Percentiles rank a stretch among this genome's conserved stretches.
Evolutionary conservation across 306 rosid genomes (phyloP).

Genomic region (Gastrolobium bilobum): DNA sequence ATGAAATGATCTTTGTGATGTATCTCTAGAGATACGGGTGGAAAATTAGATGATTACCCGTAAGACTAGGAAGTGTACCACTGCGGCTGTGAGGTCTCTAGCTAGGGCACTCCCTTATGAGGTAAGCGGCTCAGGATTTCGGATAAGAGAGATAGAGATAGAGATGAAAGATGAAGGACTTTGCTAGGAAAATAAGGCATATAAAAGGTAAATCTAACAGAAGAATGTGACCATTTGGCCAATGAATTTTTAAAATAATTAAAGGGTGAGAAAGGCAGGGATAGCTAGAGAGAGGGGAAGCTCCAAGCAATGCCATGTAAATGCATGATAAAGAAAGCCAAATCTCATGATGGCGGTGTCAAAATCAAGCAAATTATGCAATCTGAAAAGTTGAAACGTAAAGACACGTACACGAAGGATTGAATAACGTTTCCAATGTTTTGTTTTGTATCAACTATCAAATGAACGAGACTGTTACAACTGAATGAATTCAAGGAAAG

Average conservation of each 20-base stretch:
- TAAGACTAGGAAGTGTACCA: slow-evolving; percentile 81
- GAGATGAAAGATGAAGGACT: neutral
- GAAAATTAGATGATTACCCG: slow-evolving; percentile 96
- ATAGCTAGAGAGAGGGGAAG: slow-evolving; percentile 21
- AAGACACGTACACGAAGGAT: slow-evolving; percentile 55
- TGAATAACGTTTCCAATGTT: slow-evolving; percentile 37
- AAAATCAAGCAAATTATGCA: slow-evolving; percentile 82
- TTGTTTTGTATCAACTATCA: slow-evolving; percentile 49
- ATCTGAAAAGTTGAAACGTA: slow-evolving; percentile 68
- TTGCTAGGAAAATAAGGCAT: slow-evolving; percentile 59
- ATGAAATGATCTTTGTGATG: slow-evolving; percentile 78
- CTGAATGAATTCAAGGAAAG: slow-evolving; percentile 67
- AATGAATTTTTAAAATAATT: slow-evolving; percentile 34
- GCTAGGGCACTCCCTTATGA: slow-evolving; percentile 70
- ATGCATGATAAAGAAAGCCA: slow-evolving; percentile 91
- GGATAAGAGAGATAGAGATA: slow-evolving; percentile 54
- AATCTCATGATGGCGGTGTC: slow-evolving; percentile 94
- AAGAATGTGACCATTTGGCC: slow-evolving; percentile 53
- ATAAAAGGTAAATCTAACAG: slow-evolving; percentile 52
- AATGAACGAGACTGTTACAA: slow-evolving; percentile 66
- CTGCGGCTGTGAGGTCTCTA: slow-evolving; percentile 64
- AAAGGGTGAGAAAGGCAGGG: slow-evolving; percentile 39
- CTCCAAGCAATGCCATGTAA: slow-evolving; percentile 55
- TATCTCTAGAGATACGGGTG: slow-evolving; percentile 78
- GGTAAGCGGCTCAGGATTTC: slow-evolving; percentile 75